Evolutionary conservation across 2,329 filamentous ascomycete species (phyloP).

Genomic region (Botrytis elliptica): DNA sequence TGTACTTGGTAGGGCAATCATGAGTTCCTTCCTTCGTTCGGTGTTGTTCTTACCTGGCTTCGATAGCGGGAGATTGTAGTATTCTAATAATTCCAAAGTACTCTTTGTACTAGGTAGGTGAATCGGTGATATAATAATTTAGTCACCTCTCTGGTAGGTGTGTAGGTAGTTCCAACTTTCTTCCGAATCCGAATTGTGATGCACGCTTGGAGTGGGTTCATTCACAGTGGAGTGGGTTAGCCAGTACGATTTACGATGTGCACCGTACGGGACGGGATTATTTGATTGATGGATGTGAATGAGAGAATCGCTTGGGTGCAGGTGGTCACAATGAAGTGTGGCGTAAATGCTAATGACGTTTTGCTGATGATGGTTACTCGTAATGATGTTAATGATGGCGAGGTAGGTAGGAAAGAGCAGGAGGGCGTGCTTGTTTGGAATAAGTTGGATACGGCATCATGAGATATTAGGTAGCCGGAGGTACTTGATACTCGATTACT

Average conservation of each 20-base stretch:
- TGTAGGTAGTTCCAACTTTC: background rate
- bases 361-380: background rate
- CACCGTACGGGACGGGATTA: background rate
- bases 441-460: background rate
- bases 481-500: background rate
- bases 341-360: background rate
- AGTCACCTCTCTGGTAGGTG: background rate
- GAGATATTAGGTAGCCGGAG: background rate
- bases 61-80: background rate
- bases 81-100: background rate
- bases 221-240: background rate
- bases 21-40: background rate
- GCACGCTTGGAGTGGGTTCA: constrained; percentile 4
- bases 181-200: background rate
- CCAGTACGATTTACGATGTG: background rate
- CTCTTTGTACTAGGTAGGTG: background rate
- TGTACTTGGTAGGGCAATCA: background rate
- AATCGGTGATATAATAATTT: background rate
- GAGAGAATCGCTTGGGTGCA: background rate
- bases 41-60: background rate
- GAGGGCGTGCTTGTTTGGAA: background rate
- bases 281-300: background rate
- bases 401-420: too few relatives aligned
- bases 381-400: too few relatives aligned
- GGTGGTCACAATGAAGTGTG: constrained; percentile 4